Evolutionary conservation across 352 stramenopile genomes (phyloP).

Genomic region (Pythium myriotylum): DNA sequence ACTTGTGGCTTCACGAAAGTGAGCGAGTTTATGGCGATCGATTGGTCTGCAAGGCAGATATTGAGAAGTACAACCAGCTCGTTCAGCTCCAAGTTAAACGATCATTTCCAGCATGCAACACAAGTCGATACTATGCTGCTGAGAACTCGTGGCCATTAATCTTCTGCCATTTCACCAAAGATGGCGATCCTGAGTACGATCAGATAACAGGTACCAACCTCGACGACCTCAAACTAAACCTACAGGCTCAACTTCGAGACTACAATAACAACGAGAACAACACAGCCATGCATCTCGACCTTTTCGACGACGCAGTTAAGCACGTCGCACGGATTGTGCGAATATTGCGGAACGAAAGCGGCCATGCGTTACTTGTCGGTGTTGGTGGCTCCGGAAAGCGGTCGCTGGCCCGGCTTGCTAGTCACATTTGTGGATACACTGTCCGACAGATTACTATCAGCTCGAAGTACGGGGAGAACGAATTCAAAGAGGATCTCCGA

Average conservation of each 20-base stretch:
- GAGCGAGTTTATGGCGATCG: conserved; percentile 96
- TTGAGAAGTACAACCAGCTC: conserved; percentile 94
- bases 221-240: conserved; percentile 86
- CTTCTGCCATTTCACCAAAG: conserved; percentile 96
- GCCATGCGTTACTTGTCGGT: conserved; percentile 93
- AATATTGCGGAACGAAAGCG: conserved; percentile 90
- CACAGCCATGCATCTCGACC: conserved; percentile 93
- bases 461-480: conserved; percentile 93
- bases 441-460: conserved; percentile 95
- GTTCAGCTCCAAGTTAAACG: conserved; percentile 94
- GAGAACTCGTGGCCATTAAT: conserved; percentile 96
- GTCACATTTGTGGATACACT: conserved; percentile 92
- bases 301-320: conserved; percentile 97
- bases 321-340: conserved; percentile 95
- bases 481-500: conserved; percentile 97
- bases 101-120: conserved; percentile 92
- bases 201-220: conserved; percentile 91
- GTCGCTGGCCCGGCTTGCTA: conserved; percentile 91
- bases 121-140: conserved; percentile 90
- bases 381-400: conserved; percentile 95
- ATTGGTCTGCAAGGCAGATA: conserved; percentile 92
- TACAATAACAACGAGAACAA: conserved; percentile 98
- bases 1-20: conserved; percentile 96
- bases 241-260: conserved; percentile 90
- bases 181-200: conserved; percentile 93